Evolutionary conservation across 2,329 filamentous ascomycete species (phyloP).

Genomic region (Botrytis medusae): DNA sequence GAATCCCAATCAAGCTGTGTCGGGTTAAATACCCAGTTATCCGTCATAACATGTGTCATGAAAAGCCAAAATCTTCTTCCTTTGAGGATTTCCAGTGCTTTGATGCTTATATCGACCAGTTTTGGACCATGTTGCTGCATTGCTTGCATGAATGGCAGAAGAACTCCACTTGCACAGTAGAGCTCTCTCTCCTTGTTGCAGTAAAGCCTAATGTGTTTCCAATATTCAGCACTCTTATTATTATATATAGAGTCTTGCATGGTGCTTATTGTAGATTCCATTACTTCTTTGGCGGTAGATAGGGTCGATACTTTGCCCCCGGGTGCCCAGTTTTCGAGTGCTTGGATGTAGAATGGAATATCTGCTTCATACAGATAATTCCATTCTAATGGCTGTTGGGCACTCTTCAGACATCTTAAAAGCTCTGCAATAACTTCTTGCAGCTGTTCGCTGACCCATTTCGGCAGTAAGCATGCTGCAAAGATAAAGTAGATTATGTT

Average conservation of each 20-base stretch:
- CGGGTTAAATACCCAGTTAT: background rate
- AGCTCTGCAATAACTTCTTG: conserved; percentile 1
- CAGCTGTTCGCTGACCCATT: background rate
- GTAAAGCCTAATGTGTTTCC: background rate
- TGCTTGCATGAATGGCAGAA: background rate
- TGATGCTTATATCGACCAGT: background rate
- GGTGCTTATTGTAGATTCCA: background rate
- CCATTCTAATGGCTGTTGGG: background rate
- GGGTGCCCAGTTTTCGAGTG: background rate
- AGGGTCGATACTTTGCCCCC: background rate
- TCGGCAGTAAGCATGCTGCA: background rate
- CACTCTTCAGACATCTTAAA: background rate
- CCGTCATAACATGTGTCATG: background rate
- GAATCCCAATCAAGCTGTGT: background rate
- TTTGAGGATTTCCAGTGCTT: background rate
- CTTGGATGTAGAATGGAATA: background rate
- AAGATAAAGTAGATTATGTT: background rate
- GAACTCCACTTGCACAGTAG: background rate
- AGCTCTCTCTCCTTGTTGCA: background rate
- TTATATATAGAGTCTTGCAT: background rate
- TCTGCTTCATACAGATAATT: background rate
- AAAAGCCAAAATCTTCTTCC: background rate
- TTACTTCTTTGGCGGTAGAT: background rate
- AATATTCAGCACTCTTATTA: background rate
- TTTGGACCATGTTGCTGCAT: background rate